Evolutionary conservation across 2,329 filamentous ascomycete species (phyloP).

Genomic region (Alternaria hordeiaustralica): DNA sequence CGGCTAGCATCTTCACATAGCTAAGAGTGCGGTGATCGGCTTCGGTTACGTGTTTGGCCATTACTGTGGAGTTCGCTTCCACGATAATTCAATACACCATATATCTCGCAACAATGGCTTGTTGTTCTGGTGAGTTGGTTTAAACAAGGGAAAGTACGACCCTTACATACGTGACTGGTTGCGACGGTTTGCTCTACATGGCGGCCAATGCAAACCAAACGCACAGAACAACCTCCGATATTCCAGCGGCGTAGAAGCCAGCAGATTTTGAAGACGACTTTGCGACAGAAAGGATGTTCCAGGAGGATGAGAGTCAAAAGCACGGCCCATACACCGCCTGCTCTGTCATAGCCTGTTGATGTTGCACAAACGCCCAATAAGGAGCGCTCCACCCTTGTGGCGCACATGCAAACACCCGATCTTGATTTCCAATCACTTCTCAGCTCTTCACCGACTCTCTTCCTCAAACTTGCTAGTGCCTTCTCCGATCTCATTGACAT

Average conservation of each 20-base stretch:
- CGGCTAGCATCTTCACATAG: not conserved
- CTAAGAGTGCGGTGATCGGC: not conserved
- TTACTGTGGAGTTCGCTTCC: not conserved
- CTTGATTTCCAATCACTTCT: not conserved
- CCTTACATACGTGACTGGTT: accelerated
- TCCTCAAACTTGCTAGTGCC: not conserved
- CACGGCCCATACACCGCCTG: not conserved
- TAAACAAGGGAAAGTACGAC: not conserved
- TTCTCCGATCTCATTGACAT: not conserved
- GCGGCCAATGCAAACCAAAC: too few relatives aligned
- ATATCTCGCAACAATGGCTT: too few relatives aligned
- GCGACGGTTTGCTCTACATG: not conserved
- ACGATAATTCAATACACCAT: too few relatives aligned
- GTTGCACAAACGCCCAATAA: not conserved
- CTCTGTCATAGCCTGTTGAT: not conserved
- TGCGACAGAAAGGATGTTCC: not conserved
- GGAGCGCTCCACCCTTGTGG: not conserved
- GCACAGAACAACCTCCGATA: too few relatives aligned
- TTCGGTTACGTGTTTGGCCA: not conserved
- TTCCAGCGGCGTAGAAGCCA: too few relatives aligned
- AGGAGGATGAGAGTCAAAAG: not conserved
- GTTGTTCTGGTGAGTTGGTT: not conserved
- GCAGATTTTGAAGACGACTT: too few relatives aligned
- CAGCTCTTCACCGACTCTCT: not conserved
- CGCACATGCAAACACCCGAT: not conserved